Percentiles rank a stretch among this genome's conserved stretches.
Conservation (phyloP, 1,284 basidiomycete species). For the Ustilago cynodontis region DNA sequence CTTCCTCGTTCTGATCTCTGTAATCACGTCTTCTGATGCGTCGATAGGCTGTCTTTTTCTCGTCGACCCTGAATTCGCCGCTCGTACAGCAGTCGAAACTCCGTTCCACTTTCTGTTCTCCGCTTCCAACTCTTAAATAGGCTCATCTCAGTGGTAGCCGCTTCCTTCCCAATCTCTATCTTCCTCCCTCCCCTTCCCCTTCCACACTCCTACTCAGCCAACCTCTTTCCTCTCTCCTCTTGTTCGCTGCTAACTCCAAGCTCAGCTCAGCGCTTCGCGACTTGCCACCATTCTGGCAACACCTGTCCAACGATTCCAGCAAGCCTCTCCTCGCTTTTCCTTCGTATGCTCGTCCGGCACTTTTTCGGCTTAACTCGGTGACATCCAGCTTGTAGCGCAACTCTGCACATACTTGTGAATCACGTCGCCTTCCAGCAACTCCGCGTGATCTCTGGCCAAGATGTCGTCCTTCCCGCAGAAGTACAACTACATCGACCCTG, state of each 20-base stretch:
- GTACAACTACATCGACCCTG: neutral
- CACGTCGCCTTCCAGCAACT: neutral
- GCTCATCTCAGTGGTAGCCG: neutral
- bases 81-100: neutral
- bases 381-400: slow-evolving; percentile 4
- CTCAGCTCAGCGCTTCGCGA: neutral
- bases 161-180: slow-evolving; percentile 3
- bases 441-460: neutral
- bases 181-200: neutral
- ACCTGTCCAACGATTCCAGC: neutral
- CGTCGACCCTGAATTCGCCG: neutral
- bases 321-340: neutral
- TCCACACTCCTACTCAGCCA: neutral
- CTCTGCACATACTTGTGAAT: too few species aligned
- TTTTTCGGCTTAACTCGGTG: neutral
- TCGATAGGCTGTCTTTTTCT: neutral
- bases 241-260: neutral
- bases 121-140: slow-evolving; percentile 11
- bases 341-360: neutral
- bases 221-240: neutral
- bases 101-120: neutral
- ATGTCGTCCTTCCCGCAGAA: slow-evolving; percentile 9
- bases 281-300: slow-evolving; percentile 5
- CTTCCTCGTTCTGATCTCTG: neutral
- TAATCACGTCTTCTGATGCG: neutral